Percentiles rank a stretch among this genome's conserved stretches.
phyloP scores from a whole-genome alignment of 257 asterid species.

The Solanum etuberosum region DNA sequence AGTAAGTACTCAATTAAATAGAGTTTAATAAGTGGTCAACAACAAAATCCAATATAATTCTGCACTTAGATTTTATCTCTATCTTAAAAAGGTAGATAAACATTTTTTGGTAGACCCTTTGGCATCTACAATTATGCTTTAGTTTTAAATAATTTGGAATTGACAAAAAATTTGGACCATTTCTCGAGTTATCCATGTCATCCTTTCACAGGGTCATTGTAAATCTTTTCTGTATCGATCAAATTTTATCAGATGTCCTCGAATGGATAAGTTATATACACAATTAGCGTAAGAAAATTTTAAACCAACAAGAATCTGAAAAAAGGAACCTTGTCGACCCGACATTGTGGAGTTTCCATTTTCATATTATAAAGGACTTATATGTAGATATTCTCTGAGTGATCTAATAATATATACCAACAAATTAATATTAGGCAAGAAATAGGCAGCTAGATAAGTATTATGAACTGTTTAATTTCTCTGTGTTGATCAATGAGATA shows the following conservation, averaged over 20 bases:
- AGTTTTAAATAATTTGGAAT: not conserved
- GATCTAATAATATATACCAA: not conserved
- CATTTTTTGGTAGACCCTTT: not conserved
- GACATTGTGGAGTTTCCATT: not conserved
- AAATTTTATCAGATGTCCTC: not conserved
- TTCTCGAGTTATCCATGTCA: not conserved
- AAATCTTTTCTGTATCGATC: not conserved
- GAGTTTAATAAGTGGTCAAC: not conserved
- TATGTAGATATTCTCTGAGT: not conserved
- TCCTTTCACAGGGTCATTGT: not conserved
- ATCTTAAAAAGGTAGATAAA: not conserved
- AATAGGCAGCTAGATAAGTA: constrained; percentile 1
- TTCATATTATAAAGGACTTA: not conserved
- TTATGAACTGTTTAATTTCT: constrained; percentile 8
- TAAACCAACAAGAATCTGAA: not conserved
- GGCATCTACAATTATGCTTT: not conserved
- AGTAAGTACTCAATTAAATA: not conserved
- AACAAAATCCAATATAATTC: too few species aligned
- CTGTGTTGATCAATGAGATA: constrained; percentile 10
- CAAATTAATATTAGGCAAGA: not conserved
- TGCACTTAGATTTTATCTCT: too few species aligned
- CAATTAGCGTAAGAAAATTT: not conserved
- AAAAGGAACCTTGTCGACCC: not conserved
- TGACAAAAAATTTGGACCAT: not conserved
- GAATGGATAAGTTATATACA: not conserved